A percentile compares a stretch with the other conserved stretches of the same genome.
phyloP scores from a whole-genome alignment of 345 rosid species.

The Geranium rotundifolium region DNA sequence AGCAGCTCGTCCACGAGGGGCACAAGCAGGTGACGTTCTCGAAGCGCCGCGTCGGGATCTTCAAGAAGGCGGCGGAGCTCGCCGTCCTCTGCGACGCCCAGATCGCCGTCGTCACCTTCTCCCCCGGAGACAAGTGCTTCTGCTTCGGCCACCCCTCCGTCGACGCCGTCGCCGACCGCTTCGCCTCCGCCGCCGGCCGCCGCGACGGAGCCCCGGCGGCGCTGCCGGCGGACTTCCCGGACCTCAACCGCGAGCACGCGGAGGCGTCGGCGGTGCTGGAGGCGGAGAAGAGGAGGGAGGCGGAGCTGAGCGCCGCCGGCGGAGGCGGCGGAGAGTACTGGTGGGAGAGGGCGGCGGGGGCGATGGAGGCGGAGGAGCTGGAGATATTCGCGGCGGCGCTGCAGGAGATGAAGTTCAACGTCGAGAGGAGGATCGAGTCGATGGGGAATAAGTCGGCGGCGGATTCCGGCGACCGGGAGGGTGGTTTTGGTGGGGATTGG shows the following conservation, averaged over 20 bases:
- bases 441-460: too few relatives aligned
- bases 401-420: not conserved
- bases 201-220: too few relatives aligned
- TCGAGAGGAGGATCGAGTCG: too few relatives aligned
- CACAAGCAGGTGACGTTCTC: not conserved
- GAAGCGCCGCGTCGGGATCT: not conserved
- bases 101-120: not conserved
- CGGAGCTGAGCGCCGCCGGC: not conserved
- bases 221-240: too few relatives aligned
- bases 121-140: not conserved
- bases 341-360: not conserved
- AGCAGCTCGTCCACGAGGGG: not conserved
- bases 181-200: too few relatives aligned
- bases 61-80: not conserved
- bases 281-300: not conserved
- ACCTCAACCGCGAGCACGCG: too few relatives aligned
- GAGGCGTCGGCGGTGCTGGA: not conserved
- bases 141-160: not conserved
- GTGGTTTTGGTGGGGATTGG: too few relatives aligned
- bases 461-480: too few relatives aligned
- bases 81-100: not conserved
- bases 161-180: not conserved
- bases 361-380: not conserved
- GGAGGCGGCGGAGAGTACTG: not conserved
- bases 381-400: not conserved